Conservation (phyloP, 2,329 filamentous ascomycete genomes). For the Aspergillus alliaceus region DNA sequence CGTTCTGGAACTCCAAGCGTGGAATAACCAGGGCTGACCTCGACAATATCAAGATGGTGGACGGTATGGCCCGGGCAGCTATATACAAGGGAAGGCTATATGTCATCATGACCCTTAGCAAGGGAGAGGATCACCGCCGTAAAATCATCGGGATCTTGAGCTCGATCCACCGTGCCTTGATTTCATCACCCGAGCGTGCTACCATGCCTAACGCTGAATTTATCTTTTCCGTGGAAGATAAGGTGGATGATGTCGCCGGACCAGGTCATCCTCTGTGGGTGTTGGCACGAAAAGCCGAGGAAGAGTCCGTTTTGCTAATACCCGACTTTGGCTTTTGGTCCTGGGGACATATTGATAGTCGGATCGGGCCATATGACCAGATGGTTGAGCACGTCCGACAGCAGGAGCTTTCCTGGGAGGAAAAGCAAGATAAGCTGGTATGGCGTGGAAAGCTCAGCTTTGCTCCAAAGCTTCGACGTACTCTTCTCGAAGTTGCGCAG, state of each 20-base stretch:
- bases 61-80: conserved; percentile 27
- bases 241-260: conserved; percentile 38
- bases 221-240: conserved; percentile 37
- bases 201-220: conserved; percentile 45
- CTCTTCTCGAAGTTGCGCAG: conserved; percentile 31
- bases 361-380: conserved; percentile 24
- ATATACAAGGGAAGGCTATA: conserved; percentile 27
- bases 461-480: conserved; percentile 32
- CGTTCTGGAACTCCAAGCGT: conserved; percentile 18
- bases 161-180: conserved; percentile 45
- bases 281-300: conserved; percentile 32
- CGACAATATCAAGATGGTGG: conserved; percentile 18
- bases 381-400: conserved; percentile 20
- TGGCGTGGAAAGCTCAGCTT: conserved; percentile 46
- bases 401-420: conserved; percentile 17
- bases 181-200: conserved; percentile 27
- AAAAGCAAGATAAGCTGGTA: conserved; percentile 40
- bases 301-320: conserved; percentile 46
- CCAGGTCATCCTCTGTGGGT: conserved; percentile 38
- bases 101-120: conserved; percentile 21
- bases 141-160: conserved; percentile 39
- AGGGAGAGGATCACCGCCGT: conserved; percentile 25
- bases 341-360: conserved; percentile 35
- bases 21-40: conserved; percentile 19
- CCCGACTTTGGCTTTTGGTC: conserved; percentile 52